These are phyloP conservation scores for Glonium stellatum DNA, from an alignment of 495 filamentous ascomycete genomes.

Conservation along the genomic window DNA sequence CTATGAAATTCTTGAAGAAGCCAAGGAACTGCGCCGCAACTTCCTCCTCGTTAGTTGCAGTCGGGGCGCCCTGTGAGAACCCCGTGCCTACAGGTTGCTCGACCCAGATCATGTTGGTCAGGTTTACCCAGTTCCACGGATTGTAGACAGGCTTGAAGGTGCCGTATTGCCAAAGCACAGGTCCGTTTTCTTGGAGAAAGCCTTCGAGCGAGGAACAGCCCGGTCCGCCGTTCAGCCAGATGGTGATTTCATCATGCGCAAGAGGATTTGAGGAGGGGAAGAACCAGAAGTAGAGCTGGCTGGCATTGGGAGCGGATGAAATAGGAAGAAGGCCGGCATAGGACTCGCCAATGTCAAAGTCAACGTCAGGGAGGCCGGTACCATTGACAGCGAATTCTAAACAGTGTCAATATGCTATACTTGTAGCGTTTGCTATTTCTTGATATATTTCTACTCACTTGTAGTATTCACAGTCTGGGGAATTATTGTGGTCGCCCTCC, in stretches of 20 bases:
- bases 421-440: no score
- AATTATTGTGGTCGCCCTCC: constrained; percentile 22
- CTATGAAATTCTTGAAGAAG: constrained; percentile 59
- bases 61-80: constrained; percentile 50
- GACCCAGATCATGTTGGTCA: constrained; percentile 71
- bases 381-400: constrained; percentile 37
- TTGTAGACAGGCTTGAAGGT: constrained; percentile 32
- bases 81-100: constrained; percentile 76
- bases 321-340: constrained; percentile 40
- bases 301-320: constrained; percentile 27
- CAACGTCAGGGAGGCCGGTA: constrained; percentile 35
- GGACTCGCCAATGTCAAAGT: constrained; percentile 40
- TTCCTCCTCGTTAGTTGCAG: constrained; percentile 48
- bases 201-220: constrained; percentile 38
- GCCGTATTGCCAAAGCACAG: constrained; percentile 38
- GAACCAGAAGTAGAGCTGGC: constrained; percentile 41
- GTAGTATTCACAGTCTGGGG: constrained; percentile 34
- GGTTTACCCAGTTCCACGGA: constrained; percentile 53
- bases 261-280: constrained; percentile 30
- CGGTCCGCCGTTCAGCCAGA: constrained; percentile 36
- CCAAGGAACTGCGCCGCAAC: constrained; percentile 53
- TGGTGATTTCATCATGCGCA: constrained; percentile 30
- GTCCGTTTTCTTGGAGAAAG: constrained; percentile 39
- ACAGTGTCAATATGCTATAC: constrained; percentile 1
- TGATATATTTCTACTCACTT: constrained; percentile 15